phyloP scores from a whole-genome alignment of 2,329 filamentous ascomycete species.

The Claviceps arundinis region DNA sequence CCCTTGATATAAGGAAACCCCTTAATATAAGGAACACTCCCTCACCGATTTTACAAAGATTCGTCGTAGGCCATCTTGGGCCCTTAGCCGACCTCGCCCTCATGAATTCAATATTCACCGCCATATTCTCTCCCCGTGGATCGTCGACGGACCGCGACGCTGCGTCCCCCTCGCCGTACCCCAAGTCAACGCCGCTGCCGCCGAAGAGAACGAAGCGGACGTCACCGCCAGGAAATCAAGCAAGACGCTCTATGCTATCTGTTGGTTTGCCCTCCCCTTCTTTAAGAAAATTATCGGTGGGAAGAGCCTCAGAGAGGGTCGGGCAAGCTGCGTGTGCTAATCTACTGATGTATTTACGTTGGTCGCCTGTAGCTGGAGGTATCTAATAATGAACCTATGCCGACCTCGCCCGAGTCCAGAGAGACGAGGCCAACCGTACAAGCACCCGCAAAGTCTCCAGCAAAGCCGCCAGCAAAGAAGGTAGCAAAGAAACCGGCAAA shows the following conservation, averaged over 20 bases:
- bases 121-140: slow-evolving; percentile 4
- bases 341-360: not conserved
- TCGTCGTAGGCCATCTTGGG: not conserved
- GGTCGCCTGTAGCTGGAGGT: not conserved
- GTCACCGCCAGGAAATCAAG: not conserved
- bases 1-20: not conserved
- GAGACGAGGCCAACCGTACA: not conserved
- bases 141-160: not conserved
- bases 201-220: not conserved
- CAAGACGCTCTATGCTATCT: slow-evolving; percentile 1
- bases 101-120: slow-evolving; percentile 2
- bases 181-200: not conserved
- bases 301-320: not conserved
- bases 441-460: not conserved
- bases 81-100: not conserved
- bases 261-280: not conserved
- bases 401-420: not conserved
- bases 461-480: not conserved
- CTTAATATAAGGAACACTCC: not conserved
- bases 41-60: not conserved
- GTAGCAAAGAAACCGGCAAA: not conserved
- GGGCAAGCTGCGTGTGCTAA: not conserved
- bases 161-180: not conserved
- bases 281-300: not conserved
- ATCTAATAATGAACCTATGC: not conserved